Conservation (phyloP, 129 eudicot species). For the Flaveria sonorensis region DNA sequence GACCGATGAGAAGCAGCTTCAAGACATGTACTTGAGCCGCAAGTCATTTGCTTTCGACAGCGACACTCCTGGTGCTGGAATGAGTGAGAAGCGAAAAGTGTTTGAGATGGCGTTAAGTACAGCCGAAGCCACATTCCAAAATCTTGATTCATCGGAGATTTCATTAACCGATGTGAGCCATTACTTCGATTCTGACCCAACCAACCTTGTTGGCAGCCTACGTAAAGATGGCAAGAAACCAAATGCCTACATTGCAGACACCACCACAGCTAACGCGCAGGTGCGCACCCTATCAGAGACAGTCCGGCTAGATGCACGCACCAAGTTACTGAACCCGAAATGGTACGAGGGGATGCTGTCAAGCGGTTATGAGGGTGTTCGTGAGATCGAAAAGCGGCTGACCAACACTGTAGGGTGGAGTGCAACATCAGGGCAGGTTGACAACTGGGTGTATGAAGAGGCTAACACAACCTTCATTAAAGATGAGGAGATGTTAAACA, state of each 20-base stretch:
- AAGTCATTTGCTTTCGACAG: conserved; percentile 94
- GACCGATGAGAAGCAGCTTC: conserved; percentile 99
- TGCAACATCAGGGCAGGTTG: conserved; percentile 96
- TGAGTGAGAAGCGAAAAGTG: conserved; percentile 81
- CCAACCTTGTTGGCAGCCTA: conserved; percentile 85
- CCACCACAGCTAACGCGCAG: conserved; percentile 98
- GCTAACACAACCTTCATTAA: conserved; percentile 91
- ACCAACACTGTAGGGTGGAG: conserved; percentile 99
- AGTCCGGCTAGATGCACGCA: conserved; percentile 88
- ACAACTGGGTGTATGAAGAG: conserved; percentile 97
- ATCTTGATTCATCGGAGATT: conserved; percentile 93
- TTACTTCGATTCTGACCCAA: conserved; percentile 97
- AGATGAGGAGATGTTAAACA: conserved; percentile 88
- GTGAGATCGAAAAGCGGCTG: conserved; percentile 93
- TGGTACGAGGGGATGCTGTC: conserved; percentile 99
- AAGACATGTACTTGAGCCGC: conserved; percentile 96
- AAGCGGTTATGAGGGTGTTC: conserved; percentile 94
- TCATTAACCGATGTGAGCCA: conserved; percentile 97
- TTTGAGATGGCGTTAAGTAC: conserved; percentile 97
- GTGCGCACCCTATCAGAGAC: conserved; percentile 97
- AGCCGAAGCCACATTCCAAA: conserved; percentile 97
- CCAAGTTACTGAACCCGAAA: conserved; percentile 92
- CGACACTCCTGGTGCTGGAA: conserved; percentile 97
- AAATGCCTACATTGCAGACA: conserved; percentile 92
- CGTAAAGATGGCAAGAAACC: conserved; percentile 98